Evolutionary conservation across 495 filamentous ascomycete species (phyloP).

Genomic region (Penicillium argentinense): DNA sequence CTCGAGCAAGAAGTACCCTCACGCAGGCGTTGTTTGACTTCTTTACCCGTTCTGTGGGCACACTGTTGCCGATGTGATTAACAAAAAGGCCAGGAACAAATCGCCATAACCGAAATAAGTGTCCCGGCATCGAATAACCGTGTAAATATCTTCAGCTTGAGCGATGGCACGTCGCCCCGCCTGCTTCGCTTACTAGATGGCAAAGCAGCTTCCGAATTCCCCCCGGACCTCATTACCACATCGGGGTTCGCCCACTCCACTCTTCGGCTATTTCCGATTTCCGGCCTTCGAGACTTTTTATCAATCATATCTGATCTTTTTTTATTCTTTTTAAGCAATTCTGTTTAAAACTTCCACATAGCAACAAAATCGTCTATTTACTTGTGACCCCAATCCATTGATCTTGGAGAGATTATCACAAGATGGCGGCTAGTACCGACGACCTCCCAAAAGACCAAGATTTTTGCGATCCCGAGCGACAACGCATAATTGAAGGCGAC

Average conservation of each 20-base stretch:
- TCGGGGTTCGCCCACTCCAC: not conserved
- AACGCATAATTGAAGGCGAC: constrained; percentile 7
- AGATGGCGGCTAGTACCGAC: not conserved
- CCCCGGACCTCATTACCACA: constrained; percentile 1
- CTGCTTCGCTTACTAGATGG: not conserved
- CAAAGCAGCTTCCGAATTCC: not conserved
- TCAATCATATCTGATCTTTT: constrained; percentile 3
- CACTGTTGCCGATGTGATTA: not conserved
- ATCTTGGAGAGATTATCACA: no score
- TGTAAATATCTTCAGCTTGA: not conserved
- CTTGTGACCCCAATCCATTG: no score
- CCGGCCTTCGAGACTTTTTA: not conserved
- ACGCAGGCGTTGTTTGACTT: not conserved
- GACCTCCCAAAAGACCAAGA: not conserved
- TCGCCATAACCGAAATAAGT: not conserved
- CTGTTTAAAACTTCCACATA: no score
- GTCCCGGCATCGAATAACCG: not conserved
- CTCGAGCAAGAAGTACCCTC: not conserved
- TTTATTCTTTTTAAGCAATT: not conserved
- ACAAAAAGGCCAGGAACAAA: not conserved
- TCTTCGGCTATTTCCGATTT: not conserved
- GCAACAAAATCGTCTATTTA: not conserved
- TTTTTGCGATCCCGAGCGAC: not conserved
- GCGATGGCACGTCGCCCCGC: not conserved
- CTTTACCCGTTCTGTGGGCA: no score